A percentile compares a stretch with the other conserved stretches of the same genome.
phyloP scores from a whole-genome alignment of 177 flowering plant genomes.

The Telopea speciosissima region DNA sequence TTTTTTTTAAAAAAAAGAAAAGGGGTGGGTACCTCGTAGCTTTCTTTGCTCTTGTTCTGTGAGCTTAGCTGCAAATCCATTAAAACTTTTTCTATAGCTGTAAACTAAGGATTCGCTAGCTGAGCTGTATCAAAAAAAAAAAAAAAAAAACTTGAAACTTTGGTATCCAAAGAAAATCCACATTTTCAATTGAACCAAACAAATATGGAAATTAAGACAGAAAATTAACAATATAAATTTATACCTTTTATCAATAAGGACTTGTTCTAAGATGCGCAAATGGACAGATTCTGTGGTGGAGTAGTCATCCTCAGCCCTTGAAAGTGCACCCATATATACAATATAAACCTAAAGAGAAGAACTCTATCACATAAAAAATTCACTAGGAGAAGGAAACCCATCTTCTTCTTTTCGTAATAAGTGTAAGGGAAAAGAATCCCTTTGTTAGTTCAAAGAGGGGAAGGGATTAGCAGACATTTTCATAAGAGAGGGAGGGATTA shows the following conservation, averaged over 20 bases:
- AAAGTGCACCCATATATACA: slow-evolving; percentile 17
- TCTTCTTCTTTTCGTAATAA: no score
- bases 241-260: slow-evolving; percentile 23
- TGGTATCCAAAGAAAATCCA: no score
- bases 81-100: slow-evolving; percentile 42
- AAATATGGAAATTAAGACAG: not conserved
- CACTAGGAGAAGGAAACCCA: no score
- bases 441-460: no score
- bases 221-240: no score
- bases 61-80: slow-evolving; percentile 44
- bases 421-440: no score
- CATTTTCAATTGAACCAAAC: not conserved
- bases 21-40: slow-evolving; percentile 12
- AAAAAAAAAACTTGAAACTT: not conserved
- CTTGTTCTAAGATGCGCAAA: slow-evolving; percentile 20
- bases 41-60: slow-evolving; percentile 25
- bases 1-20: no score
- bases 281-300: slow-evolving; percentile 8
- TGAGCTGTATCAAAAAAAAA: slow-evolving; percentile 6
- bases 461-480: no score
- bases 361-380: no score
- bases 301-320: not conserved
- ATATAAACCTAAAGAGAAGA: slow-evolving; percentile 20
- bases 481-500: no score
- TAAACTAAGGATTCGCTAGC: slow-evolving; percentile 11